Percentiles rank a stretch among this genome's conserved stretches.
phyloP scores from a whole-genome alignment of 1,284 basidiomycete species.

The Ceratobasidium sp. region DNA sequence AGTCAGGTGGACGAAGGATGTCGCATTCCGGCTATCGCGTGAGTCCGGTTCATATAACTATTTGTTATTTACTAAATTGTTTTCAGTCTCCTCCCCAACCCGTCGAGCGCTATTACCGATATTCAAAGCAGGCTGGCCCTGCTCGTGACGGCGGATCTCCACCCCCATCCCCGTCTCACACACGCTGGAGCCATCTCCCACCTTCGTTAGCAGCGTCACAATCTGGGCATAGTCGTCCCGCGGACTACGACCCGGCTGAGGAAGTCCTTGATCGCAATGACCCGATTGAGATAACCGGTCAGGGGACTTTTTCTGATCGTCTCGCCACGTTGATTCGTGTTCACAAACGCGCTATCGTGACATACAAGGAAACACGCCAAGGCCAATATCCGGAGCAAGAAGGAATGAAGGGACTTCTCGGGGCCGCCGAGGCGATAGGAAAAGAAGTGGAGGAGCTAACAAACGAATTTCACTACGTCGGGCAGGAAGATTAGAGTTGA shows the following conservation, averaged over 20 bases:
- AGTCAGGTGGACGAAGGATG: conserved; percentile 14
- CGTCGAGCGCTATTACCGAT: not conserved
- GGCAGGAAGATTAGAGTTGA: conserved; percentile 22
- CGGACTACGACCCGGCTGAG: conserved; percentile 12
- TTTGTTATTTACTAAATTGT: too few relatives aligned
- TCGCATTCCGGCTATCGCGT: conserved; percentile 30
- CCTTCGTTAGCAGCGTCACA: conserved; percentile 29
- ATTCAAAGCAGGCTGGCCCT: not conserved
- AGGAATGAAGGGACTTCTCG: conserved; percentile 31
- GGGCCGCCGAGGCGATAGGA: conserved; percentile 32
- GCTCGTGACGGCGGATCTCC: conserved; percentile 5
- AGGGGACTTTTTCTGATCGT: conserved; percentile 33
- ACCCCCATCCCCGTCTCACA: conserved; percentile 1
- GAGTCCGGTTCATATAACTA: too few relatives aligned
- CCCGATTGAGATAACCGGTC: conserved; percentile 36
- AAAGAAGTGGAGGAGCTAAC: conserved; percentile 39
- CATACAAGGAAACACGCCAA: conserved; percentile 21
- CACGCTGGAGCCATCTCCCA: conserved; percentile 21
- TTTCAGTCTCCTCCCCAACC: conserved; percentile 20
- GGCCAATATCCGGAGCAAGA: conserved; percentile 13
- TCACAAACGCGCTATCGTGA: conserved; percentile 32
- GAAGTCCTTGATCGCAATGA: conserved; percentile 11
- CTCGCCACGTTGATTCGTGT: conserved; percentile 32
- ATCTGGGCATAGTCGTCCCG: not conserved
- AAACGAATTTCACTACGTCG: conserved; percentile 30